Conservation (phyloP, 306 rosid genomes). For the Rubus idaeus region DNA sequence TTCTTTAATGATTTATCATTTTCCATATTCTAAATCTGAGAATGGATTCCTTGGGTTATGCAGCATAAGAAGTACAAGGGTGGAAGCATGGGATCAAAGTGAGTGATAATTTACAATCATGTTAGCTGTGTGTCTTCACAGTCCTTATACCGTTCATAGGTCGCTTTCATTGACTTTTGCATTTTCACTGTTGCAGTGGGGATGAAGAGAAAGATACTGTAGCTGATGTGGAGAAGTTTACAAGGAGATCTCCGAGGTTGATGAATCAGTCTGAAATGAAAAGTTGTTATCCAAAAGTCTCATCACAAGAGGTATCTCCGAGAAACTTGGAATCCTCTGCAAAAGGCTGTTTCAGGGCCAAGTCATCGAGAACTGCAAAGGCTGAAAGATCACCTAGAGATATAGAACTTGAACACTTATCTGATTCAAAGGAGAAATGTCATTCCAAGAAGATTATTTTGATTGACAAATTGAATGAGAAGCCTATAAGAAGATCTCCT, state of each 20-base stretch:
- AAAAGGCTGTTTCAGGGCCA: constrained; percentile 22
- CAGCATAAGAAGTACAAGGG: constrained; percentile 42
- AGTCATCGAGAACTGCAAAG: constrained; percentile 18
- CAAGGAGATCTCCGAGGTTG: constrained; percentile 41
- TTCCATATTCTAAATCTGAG: constrained; percentile 21
- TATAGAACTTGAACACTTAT: constrained; percentile 13
- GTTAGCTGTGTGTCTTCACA: constrained; percentile 15
- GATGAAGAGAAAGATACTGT: constrained; percentile 17
- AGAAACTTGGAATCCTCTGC: constrained; percentile 23
- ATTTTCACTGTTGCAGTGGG: constrained; percentile 37
- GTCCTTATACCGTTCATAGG: constrained; percentile 9
- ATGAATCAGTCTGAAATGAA: constrained; percentile 21
- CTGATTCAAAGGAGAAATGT: not conserved
- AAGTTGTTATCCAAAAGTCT: constrained; percentile 17
- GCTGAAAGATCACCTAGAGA: constrained; percentile 5
- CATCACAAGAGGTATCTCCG: constrained; percentile 19
- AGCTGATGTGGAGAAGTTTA: constrained; percentile 25
- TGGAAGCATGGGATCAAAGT: constrained; percentile 43
- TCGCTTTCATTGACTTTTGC: constrained; percentile 25
- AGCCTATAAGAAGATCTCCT: constrained; percentile 40
- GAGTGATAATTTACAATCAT: constrained; percentile 41
- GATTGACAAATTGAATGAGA: constrained; percentile 18
- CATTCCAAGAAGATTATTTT: not conserved
- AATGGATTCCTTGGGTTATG: constrained; percentile 39
- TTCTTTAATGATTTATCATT: not conserved